These are phyloP conservation scores for Scutellaria galericulata DNA, from an alignment of 257 asterid genomes.

Conservation along the genomic window DNA sequence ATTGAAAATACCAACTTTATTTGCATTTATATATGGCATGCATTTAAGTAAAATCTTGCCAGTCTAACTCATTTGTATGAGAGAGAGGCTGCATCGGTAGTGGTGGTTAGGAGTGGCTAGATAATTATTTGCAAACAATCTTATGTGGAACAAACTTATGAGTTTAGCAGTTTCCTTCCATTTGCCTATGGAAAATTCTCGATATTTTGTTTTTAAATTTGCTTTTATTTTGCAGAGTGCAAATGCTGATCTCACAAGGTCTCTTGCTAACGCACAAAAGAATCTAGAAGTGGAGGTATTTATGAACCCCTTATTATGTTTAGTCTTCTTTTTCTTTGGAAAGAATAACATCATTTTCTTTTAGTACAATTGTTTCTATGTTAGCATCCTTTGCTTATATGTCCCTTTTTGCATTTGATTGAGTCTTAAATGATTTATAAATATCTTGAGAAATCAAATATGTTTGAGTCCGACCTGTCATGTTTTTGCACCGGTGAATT, in stretches of 20 bases:
- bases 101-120: slow-evolving; percentile 4
- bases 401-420: slow-evolving; percentile 5
- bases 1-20: slow-evolving; percentile 13
- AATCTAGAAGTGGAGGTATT: slow-evolving; percentile 86
- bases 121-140: background rate
- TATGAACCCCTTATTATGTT: slow-evolving; percentile 26
- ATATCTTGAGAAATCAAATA: slow-evolving; percentile 26
- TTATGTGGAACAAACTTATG: slow-evolving; percentile 26
- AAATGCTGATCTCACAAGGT: slow-evolving; percentile 89
- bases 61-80: slow-evolving; percentile 1
- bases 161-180: slow-evolving; percentile 22
- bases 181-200: slow-evolving; percentile 19
- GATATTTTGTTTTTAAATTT: slow-evolving; percentile 21
- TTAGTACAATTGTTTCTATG: slow-evolving; percentile 21
- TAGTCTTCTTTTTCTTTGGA: slow-evolving; percentile 17
- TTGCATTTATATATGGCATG: slow-evolving; percentile 15
- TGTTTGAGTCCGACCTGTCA: slow-evolving; percentile 27
- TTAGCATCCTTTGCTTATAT: slow-evolving; percentile 6
- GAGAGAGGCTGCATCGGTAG: background rate
- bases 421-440: slow-evolving; percentile 28
- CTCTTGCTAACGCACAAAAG: slow-evolving; percentile 80
- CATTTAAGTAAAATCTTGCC: slow-evolving; percentile 23
- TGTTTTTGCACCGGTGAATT: slow-evolving; percentile 7
- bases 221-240: slow-evolving; percentile 59
- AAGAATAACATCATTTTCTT: slow-evolving; percentile 21